Evolutionary conservation across 1,284 basidiomycete genomes (phyloP), one percentile per base, ranked within the genome.

Genomic region (Omphalotus olearius): DNA sequence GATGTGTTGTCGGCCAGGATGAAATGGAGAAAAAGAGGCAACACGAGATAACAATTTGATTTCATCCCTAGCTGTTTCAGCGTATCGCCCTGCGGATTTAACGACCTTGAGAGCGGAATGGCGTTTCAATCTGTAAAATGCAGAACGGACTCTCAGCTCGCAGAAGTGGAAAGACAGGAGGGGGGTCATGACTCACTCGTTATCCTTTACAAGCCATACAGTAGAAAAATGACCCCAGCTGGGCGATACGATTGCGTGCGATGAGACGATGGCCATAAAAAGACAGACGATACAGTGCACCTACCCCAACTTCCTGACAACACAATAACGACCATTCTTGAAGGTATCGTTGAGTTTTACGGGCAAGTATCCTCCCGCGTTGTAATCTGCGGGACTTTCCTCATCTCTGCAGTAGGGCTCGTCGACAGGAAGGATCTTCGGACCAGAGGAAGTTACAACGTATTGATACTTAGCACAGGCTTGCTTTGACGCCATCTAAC

Each of bases 141-240:
- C 23, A 55, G 57, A 47, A 33, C 13, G 9, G 7, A 13, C 30
- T 33, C 30, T 33, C 13, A 13, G 13, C 2, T 33, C 7, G 30
- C 4, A 62, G 53, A 56, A 37, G 45, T 26, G 46, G 44, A 55
- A 53, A 51, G 36, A 41, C 37, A 40, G 44, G 45, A 48, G 41
- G 55, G 44, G 55, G 44, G 55, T 60, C 35, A 35, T 30, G 45
- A 76, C 85, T 63, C 59, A 90, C 86, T 79, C 69, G 36, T 70
- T 70, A 62, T 91, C 88, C 62, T 83, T 83, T 25, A 88, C 86
- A 25, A 91, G 82, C 88, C 88, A 91, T 47, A 91, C 88, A 39
- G 88, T 88, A 1, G 87, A 89, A 67, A 95, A 95, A 70, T 94
- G 91, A 45, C 92, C 92, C 92, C 92, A 95, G 53, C 86, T 89